Evolutionary conservation across 2,329 filamentous ascomycete species (phyloP), one percentile per base, ranked within the genome.

Genomic region (Penicillium expansum): DNA sequence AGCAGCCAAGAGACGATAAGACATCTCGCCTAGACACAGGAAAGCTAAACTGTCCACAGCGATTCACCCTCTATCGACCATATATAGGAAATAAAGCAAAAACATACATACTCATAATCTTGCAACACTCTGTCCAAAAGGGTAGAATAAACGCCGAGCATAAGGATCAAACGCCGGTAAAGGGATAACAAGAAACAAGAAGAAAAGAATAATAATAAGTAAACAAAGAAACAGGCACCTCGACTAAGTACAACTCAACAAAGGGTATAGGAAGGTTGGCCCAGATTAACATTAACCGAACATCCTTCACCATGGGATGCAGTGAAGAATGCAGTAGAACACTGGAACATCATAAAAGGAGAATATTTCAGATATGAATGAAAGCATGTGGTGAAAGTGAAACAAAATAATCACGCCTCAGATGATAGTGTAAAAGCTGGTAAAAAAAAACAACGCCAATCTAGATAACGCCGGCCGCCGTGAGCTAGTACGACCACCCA

Each of bases 401-500:
- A 32, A 43, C 47, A 42, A 52, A 33, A 27, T 9, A 57, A 55
- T 24, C 48, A 33, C 49, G 49, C 54, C 48, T 60, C 32, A 51
- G 52, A 59, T 64, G 47, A 48, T 62, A 60, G 20, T 48, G 35
- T 52, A 33, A 41, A 37, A 57, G 32, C 32, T 13, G 11, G 5
- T 35, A 48, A 50, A 41, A 45, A 45, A 51, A 29, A 51, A 54
- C 48, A 67, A 68, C 61, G 61, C 65, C 62, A 57, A 53, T 65
- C 57, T 61, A 65, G 56, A 60, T 48, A 68, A 68, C 63, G 67
- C 67, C 64, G 49, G 57, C 55, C 55, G 59, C 58, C 29, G 1
- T 5, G 54, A 61, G 62, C 56, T 68, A 76, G 62, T 75, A 76
- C 43, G 69, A 67, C 43, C 73, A 74, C 69, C 73, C 75, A 56